phyloP scores from a whole-genome alignment of 1,139 yeast genomes.

The Blastobotrys ciferrii region DNA sequence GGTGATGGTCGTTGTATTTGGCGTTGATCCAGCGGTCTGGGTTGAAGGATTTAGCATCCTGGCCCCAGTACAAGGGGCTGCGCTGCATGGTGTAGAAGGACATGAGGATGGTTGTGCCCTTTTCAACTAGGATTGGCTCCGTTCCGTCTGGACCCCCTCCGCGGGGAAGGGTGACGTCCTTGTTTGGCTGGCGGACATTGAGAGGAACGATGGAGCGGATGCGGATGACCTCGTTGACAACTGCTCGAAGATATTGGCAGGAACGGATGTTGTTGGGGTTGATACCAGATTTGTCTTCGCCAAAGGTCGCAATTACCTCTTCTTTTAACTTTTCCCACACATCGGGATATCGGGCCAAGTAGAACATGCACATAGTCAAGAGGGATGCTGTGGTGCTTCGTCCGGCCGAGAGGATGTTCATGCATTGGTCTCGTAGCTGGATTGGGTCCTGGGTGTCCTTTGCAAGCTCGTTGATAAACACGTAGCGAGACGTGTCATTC shows the following conservation, averaged over 20 bases:
- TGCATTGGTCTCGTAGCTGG: slow-evolving; percentile 49
- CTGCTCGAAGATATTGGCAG: slow-evolving; percentile 32
- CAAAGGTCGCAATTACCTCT: slow-evolving; percentile 33
- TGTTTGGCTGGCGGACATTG: slow-evolving; percentile 30
- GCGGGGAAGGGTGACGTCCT: slow-evolving; percentile 45
- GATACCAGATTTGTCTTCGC: slow-evolving; percentile 19
- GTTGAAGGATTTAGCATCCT: slow-evolving; percentile 46
- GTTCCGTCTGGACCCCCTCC: slow-evolving; percentile 49
- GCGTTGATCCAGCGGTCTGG: slow-evolving; percentile 51
- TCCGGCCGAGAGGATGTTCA: slow-evolving; percentile 52
- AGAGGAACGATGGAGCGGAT: slow-evolving; percentile 32
- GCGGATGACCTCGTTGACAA: slow-evolving; percentile 32
- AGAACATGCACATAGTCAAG: slow-evolving; percentile 46
- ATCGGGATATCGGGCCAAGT: slow-evolving; percentile 45
- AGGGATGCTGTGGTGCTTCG: slow-evolving; percentile 55
- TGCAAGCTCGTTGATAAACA: slow-evolving; percentile 44
- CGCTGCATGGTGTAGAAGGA: slow-evolving; percentile 47
- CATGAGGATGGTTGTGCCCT: slow-evolving; percentile 35
- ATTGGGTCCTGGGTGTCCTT: slow-evolving; percentile 48
- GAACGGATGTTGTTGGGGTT: slow-evolving; percentile 48
- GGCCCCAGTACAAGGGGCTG: slow-evolving; percentile 44
- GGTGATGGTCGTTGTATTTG: slow-evolving; percentile 21
- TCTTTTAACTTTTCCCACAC: slow-evolving; percentile 40
- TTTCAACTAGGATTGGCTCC: slow-evolving; percentile 36
- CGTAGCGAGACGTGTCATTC: slow-evolving; percentile 16